phyloP scores from a whole-genome alignment of 495 filamentous ascomycete species.

The Penicillium parvum region DNA sequence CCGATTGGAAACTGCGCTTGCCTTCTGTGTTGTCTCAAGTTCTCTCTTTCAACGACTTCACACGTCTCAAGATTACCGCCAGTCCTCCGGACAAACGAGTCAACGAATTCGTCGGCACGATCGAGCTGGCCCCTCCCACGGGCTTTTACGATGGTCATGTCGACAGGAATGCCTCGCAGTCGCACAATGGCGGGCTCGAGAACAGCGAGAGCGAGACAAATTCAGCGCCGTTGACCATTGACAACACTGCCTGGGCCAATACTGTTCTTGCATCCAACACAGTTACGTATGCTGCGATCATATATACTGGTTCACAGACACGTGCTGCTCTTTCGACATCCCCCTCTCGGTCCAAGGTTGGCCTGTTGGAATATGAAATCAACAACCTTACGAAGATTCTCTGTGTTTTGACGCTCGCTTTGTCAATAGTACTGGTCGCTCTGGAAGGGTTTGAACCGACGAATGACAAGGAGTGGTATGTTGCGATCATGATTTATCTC shows the following conservation, averaged over 20 bases:
- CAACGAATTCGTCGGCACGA: slow-evolving; percentile 85
- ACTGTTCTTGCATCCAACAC: slow-evolving; percentile 93
- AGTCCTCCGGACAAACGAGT: slow-evolving; percentile 88
- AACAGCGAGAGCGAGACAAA: slow-evolving; percentile 31
- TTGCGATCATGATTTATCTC: slow-evolving; percentile 91
- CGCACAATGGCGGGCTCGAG: slow-evolving; percentile 12
- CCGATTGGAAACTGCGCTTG: slow-evolving; percentile 95
- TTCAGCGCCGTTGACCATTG: slow-evolving; percentile 77
- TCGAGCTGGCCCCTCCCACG: slow-evolving; percentile 54
- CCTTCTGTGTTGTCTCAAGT: slow-evolving; percentile 79
- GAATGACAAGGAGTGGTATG: slow-evolving; percentile 70
- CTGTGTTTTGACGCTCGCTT: slow-evolving; percentile 76
- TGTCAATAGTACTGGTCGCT: slow-evolving; percentile 88
- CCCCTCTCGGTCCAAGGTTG: slow-evolving; percentile 84
- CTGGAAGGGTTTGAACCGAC: slow-evolving; percentile 73
- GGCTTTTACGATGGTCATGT: slow-evolving; percentile 42
- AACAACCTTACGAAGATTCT: slow-evolving; percentile 98
- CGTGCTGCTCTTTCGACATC: slow-evolving; percentile 92
- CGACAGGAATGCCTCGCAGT: slow-evolving; percentile 29
- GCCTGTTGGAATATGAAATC: slow-evolving; percentile 91
- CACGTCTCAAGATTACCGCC: slow-evolving; percentile 70
- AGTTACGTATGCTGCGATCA: slow-evolving; percentile 76
- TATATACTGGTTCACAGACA: slow-evolving; percentile 94
- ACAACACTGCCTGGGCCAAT: slow-evolving; percentile 99
- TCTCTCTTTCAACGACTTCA: slow-evolving; percentile 62